Evolutionary conservation across 2,329 filamentous ascomycete genomes (phyloP), one percentile per base, ranked within the genome.

Genomic region (Claviceps africana): DNA sequence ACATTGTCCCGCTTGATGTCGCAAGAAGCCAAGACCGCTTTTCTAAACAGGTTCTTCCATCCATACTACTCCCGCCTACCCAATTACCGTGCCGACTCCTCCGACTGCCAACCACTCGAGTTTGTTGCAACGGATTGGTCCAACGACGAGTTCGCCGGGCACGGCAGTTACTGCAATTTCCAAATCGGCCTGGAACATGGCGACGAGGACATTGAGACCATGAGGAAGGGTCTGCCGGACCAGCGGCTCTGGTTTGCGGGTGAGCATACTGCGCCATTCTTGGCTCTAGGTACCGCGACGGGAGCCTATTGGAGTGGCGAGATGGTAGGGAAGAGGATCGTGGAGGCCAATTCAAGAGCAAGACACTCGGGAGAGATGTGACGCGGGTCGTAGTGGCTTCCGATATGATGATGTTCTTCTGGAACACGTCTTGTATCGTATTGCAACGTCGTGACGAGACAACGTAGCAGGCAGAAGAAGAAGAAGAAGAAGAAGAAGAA

Each of bases 251-350:
- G 89, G 89, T 74, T 95, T 57, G 89, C 89, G 0, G 89, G 89
- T 0, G 89, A 95, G 68, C 89, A 95, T 68, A 95, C 88, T 22
- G 84, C 88, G 51, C 89, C 90, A 4, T 95, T 95, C 70, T 82
- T 94, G 30, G 89, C 86, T 11, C 67, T 96, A 55, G 91, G 90
- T 0, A 96, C 90, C 4, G 86, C 84, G 13, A 94, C 88, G 0
- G 91, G 91, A 0, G 91, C 91, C 11, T 96, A 88, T 65, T 95
- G 88, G 88, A 88, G 86, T 64, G 90, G 90, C 1, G 88, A 95
- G 70, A 78, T 76, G 21, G 86, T 89, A 35, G 89, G 77, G 1
- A 76, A 72, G 64, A 78, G 82, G 62, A 78, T 89, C 53, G 70
- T 72, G 1, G 72, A 75, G 60, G 72, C 67, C 8, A 83, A 83